phyloP scores from a whole-genome alignment of 23 red algal genomes.

The Gracilaria domingensis region DNA sequence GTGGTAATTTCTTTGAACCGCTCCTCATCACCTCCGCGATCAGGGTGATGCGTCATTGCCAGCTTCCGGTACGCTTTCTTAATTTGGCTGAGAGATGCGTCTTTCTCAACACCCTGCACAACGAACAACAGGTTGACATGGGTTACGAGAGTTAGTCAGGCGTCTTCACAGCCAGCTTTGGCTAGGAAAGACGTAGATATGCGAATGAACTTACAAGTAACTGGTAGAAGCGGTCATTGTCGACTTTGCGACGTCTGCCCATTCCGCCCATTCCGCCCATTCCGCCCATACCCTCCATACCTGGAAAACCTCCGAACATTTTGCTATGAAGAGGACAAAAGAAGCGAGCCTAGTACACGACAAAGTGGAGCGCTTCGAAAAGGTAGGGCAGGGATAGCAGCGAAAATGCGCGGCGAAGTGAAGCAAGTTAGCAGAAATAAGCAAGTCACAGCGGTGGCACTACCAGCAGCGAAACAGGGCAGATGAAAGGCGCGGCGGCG shows the following conservation, averaged over 20 bases:
- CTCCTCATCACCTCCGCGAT: slow-evolving; percentile 97
- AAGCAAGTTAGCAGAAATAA: background rate
- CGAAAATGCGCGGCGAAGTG: background rate
- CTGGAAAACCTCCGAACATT: slow-evolving; percentile 86
- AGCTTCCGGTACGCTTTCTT: slow-evolving; percentile 92
- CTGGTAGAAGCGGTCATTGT: slow-evolving; percentile 78
- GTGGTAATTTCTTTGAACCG: slow-evolving; percentile 95
- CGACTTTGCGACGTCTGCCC: slow-evolving; percentile 73
- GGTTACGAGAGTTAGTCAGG: background rate
- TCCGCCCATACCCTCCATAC: slow-evolving; percentile 76
- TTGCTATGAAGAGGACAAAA: background rate
- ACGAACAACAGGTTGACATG: background rate
- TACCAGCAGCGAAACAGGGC: background rate
- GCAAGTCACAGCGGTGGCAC: background rate
- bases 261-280: slow-evolving; percentile 75
- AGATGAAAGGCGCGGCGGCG: background rate
- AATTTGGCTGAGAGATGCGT: slow-evolving; percentile 76
- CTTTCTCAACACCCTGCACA: slow-evolving; percentile 61
- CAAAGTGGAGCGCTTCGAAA: background rate
- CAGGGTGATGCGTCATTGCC: slow-evolving; percentile 88
- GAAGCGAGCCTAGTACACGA: background rate
- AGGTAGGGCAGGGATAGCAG: background rate
- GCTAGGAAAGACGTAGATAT: background rate
- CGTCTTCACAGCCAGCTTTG: background rate
- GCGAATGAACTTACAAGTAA: slow-evolving; percentile 34